phyloP scores from a whole-genome alignment of 495 filamentous ascomycete genomes.

The Sporormia fimetaria region DNA sequence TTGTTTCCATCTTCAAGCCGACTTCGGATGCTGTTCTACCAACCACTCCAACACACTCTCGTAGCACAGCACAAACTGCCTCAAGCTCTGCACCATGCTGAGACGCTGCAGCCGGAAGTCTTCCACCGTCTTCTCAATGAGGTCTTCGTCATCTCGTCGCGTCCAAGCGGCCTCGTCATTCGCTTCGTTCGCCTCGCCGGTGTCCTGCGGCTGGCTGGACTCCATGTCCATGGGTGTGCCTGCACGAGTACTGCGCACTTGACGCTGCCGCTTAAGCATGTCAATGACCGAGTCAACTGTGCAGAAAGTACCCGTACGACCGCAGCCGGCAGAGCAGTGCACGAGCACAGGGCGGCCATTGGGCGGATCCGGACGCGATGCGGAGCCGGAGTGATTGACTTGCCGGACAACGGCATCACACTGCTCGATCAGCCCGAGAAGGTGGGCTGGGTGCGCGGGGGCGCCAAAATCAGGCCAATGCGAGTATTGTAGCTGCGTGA shows the following conservation, averaged over 20 bases:
- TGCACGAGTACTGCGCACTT: constrained; percentile 15
- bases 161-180: constrained; percentile 38
- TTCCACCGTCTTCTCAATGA: constrained; percentile 75
- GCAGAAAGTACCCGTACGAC: constrained; percentile 90
- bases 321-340: constrained; percentile 92
- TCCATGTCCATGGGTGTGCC: constrained; percentile 38
- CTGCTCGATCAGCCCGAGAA: constrained; percentile 78
- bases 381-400: constrained; percentile 22
- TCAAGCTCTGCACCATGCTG: constrained; percentile 93
- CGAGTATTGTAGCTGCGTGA: constrained; percentile 89
- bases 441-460: constrained; percentile 74
- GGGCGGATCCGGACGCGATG: constrained; percentile 41
- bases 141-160: constrained; percentile 50
- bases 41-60: constrained; percentile 92
- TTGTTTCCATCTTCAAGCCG: constrained; percentile 8
- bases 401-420: constrained; percentile 47
- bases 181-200: constrained; percentile 19
- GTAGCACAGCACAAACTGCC: constrained; percentile 93
- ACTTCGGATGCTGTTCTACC: constrained; percentile 34
- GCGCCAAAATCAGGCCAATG: constrained; percentile 95
- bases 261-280: constrained; percentile 73
- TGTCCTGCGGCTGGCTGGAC: neutral
- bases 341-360: constrained; percentile 66
- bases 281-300: constrained; percentile 90
- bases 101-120: constrained; percentile 80